Conservation (phyloP, 306 rosid species). For the Medicago lupulina region DNA sequence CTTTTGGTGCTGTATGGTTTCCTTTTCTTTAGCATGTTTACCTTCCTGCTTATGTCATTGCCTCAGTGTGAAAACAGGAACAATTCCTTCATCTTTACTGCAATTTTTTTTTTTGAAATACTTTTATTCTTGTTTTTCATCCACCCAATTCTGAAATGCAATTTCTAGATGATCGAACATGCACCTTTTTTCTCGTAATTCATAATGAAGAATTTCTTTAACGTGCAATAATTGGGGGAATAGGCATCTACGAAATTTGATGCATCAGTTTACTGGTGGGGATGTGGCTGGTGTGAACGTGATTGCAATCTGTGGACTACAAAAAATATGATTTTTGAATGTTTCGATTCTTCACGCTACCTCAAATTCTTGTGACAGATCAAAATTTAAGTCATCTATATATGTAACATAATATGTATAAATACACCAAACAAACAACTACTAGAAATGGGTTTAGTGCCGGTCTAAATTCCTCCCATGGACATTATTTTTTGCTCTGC, state of each 20-base stretch:
- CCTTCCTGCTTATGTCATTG: conserved; percentile 22
- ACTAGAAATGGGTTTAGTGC: not conserved
- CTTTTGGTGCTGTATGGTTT: conserved; percentile 91
- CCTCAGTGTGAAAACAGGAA: conserved; percentile 32
- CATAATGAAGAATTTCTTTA: conserved; percentile 16
- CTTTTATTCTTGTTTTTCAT: conserved; percentile 31
- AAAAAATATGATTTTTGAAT: conserved; percentile 11
- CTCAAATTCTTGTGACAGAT: conserved; percentile 16
- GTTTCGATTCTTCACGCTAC: conserved; percentile 5
- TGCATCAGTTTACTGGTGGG: conserved; percentile 9
- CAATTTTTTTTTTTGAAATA: conserved; percentile 22
- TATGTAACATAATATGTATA: not conserved
- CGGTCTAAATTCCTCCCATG: conserved; percentile 15
- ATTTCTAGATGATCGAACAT: conserved; percentile 27
- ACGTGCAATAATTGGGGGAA: not conserved
- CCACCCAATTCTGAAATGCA: conserved; percentile 25
- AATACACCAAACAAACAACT: not conserved
- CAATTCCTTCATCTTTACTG: conserved; percentile 5
- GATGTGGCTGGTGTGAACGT: conserved; percentile 24
- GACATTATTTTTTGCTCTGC: conserved; percentile 2
- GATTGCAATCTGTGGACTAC: conserved; percentile 3
- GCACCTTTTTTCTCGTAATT: conserved; percentile 4
- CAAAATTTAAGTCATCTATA: not conserved
- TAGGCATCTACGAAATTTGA: conserved; percentile 16
- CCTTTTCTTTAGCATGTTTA: conserved; percentile 36